phyloP scores from a whole-genome alignment of 2,329 filamentous ascomycete genomes.

The Cytospora chrysosperma region DNA sequence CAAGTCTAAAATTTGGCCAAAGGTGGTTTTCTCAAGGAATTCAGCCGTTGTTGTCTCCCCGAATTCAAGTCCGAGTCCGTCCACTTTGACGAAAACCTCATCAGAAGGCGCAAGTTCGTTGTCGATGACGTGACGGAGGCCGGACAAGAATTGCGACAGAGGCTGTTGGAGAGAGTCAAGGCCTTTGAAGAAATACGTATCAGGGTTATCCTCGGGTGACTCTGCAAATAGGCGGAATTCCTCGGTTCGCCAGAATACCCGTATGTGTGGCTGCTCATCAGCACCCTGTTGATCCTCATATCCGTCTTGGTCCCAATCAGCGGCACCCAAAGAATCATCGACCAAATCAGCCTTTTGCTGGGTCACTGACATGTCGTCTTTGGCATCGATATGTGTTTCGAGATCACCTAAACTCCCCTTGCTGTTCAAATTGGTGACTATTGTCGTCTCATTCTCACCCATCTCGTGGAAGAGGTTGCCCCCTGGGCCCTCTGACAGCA shows the following conservation, averaged over 20 bases:
- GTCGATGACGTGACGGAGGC: slow-evolving; percentile 45
- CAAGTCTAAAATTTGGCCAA: slow-evolving; percentile 21
- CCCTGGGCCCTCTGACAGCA: background rate
- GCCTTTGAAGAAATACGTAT: slow-evolving; percentile 47
- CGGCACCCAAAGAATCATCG: slow-evolving; percentile 6
- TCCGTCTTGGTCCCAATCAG: slow-evolving; percentile 21
- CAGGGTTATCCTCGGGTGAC: slow-evolving; percentile 38
- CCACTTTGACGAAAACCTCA: slow-evolving; percentile 51
- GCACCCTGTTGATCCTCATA: slow-evolving; percentile 11
- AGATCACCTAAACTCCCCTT: background rate
- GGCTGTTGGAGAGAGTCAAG: slow-evolving; percentile 42
- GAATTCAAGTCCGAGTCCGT: slow-evolving; percentile 54
- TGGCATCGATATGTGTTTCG: background rate
- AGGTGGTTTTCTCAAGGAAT: slow-evolving; percentile 21
- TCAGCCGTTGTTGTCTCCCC: slow-evolving; percentile 35
- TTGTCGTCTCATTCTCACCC: background rate
- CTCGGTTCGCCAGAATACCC: slow-evolving; percentile 34
- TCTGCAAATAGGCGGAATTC: slow-evolving; percentile 36
- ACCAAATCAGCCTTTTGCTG: background rate
- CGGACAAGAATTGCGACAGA: slow-evolving; percentile 44
- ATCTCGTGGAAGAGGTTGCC: slow-evolving; percentile 4
- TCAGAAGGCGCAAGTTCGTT: slow-evolving; percentile 46
- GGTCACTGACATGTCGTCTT: background rate
- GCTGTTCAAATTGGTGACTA: background rate
- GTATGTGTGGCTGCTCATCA: slow-evolving; percentile 30